A percentile compares a stretch with the other conserved stretches of the same genome.
These are phyloP conservation scores for Xylariaceae sp. DNA, from an alignment of 2,329 filamentous ascomycete species.

Conservation along the genomic window DNA sequence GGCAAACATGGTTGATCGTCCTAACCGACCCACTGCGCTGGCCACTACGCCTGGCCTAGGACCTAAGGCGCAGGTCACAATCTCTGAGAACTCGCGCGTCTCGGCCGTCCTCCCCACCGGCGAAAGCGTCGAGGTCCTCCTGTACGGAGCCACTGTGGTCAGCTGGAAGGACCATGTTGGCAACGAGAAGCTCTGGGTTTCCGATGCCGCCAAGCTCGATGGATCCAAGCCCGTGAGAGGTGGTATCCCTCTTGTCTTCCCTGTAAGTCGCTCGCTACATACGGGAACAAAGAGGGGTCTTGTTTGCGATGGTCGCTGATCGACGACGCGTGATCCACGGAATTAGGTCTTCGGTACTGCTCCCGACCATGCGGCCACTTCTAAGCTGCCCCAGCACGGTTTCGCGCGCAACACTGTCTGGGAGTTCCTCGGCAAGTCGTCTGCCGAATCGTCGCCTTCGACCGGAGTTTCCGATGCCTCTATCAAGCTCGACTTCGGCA, in stretches of 20 bases:
- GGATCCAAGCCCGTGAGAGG: slow-evolving; percentile 86
- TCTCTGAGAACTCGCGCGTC: slow-evolving; percentile 66
- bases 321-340: background rate
- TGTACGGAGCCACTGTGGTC: slow-evolving; percentile 88
- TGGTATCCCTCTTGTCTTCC: slow-evolving; percentile 88
- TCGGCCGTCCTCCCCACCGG: slow-evolving; percentile 78
- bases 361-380: slow-evolving; percentile 70
- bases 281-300: background rate
- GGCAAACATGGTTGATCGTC: slow-evolving; percentile 66
- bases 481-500: slow-evolving; percentile 93
- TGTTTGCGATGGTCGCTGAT: slow-evolving; percentile 1
- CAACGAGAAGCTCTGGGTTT: slow-evolving; percentile 81
- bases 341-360: slow-evolving; percentile 77
- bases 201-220: slow-evolving; percentile 72
- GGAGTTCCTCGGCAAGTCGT: slow-evolving; percentile 90
- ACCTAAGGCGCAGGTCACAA: slow-evolving; percentile 69
- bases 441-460: slow-evolving; percentile 60
- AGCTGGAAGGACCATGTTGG: slow-evolving; percentile 84
- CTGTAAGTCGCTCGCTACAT: slow-evolving; percentile 52
- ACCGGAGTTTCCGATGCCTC: slow-evolving; percentile 52
- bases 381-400: slow-evolving; percentile 81
- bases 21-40: slow-evolving; percentile 75
- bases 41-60: slow-evolving; percentile 68
- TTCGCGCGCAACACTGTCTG: slow-evolving; percentile 86
- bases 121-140: slow-evolving; percentile 76